phyloP scores from a whole-genome alignment of 1,284 basidiomycete species.

The Pulveroboletus sp. region DNA sequence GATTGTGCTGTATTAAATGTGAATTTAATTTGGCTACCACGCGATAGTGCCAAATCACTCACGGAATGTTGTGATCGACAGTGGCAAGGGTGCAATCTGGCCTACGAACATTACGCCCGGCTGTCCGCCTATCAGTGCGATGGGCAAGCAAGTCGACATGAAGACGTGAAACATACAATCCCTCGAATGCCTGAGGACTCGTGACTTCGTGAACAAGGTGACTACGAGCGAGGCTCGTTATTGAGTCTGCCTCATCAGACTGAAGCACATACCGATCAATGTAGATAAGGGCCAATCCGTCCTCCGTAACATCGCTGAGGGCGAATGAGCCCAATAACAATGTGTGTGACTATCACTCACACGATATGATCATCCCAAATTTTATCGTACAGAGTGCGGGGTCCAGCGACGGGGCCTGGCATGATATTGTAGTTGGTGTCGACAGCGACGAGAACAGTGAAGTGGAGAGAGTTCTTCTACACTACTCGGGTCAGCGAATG shows the following conservation, averaged over 20 bases:
- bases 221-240: slow-evolving; percentile 43
- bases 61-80: slow-evolving; percentile 96
- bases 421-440: slow-evolving; percentile 38
- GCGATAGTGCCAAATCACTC: slow-evolving; percentile 40
- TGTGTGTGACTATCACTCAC: slow-evolving; percentile 45
- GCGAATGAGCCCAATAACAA: slow-evolving; percentile 18
- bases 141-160: slow-evolving; percentile 14
- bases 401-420: slow-evolving; percentile 57
- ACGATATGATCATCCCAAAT: slow-evolving; percentile 96
- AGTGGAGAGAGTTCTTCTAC: not conserved
- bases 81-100: slow-evolving; percentile 95
- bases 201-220: slow-evolving; percentile 97
- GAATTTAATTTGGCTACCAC: slow-evolving; percentile 9
- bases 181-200: slow-evolving; percentile 95
- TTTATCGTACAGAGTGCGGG: slow-evolving; percentile 92
- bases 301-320: slow-evolving; percentile 69
- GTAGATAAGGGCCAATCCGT: slow-evolving; percentile 87
- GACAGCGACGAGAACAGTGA: not conserved
- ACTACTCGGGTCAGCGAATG: not conserved
- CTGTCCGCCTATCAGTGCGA: slow-evolving; percentile 59
- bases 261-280: slow-evolving; percentile 74
- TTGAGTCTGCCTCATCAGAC: not conserved
- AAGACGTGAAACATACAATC: slow-evolving; percentile 58
- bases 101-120: slow-evolving; percentile 80
- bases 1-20: slow-evolving; percentile 51